Base-by-base conservation (phyloP, 805 yeast genomes). In the Hanseniaspora pseudoguilliermondii region DNA sequence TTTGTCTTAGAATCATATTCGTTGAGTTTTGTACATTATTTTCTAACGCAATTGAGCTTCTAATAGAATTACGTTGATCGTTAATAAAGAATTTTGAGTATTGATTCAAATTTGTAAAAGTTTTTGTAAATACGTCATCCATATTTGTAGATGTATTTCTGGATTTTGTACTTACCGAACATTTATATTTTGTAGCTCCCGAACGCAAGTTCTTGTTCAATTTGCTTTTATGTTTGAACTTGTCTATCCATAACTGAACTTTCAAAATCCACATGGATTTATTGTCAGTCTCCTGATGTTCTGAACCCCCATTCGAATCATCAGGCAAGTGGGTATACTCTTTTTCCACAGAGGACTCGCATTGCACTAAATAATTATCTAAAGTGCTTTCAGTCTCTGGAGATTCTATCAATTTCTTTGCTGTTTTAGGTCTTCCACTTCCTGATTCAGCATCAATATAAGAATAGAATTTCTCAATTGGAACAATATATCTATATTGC, bases 1-100 rank as follows among this genome's bases (percentile, higher is more conserved):
- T 52, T 16, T 52, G 49, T 9, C 32, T 44, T 11, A 36, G 34
- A 23, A 52, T 52, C 32, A 43, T 36, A 18, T 23, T 23, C 18
- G 49, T 43, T 23, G 32, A 43, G 21, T 43, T 52, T 20, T 44
- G 27, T 6, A 40, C 36, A 2, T 16, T 52, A 27, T 43, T 43
- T n/a, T 36, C 25, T 1, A 52, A 20, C 15, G 38, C 32, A 11
- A 29, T 18, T 10, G 23, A 23, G 15, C 42, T 34, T 8, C 18
- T 8, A 8, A 50, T 15, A 35, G 18, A 8, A 25, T 42, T 42
- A 39, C 27, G 21, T 15, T 34, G 35, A 8, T 42, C 38, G 23
- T 38, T 38, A 23, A 50, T n/a, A 13, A 34, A 50, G n/a, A 50
- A 50, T n/a, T 42, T 52, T 15, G 55, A 52, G 20, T 27, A 52